These are phyloP conservation scores for Syzygium jambos DNA, from an alignment of 345 rosid genomes.

Conservation along the genomic window DNA sequence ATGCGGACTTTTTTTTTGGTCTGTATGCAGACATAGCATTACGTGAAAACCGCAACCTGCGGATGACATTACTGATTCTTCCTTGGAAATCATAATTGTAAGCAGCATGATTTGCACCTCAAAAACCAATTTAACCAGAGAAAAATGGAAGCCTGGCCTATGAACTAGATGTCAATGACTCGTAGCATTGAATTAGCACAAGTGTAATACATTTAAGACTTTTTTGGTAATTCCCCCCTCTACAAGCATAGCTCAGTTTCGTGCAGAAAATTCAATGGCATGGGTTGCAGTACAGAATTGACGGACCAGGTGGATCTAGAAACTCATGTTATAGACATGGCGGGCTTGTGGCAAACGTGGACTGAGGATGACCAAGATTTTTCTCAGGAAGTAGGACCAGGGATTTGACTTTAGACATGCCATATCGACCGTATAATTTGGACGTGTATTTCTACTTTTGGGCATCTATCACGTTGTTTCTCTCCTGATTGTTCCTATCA, in stretches of 20 bases:
- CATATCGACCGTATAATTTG: not conserved
- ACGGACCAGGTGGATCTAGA: not conserved
- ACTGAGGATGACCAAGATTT: not conserved
- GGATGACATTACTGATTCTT: not conserved
- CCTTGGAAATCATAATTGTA: not conserved
- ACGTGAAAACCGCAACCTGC: not conserved
- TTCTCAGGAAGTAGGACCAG: not conserved
- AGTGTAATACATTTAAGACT: too few species aligned
- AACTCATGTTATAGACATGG: not conserved
- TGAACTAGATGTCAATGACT: not conserved
- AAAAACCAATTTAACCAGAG: too few species aligned
- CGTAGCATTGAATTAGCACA: not conserved
- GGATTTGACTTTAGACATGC: not conserved
- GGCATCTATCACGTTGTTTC: too few species aligned
- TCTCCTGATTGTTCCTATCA: too few species aligned
- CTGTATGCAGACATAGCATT: not conserved
- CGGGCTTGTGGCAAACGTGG: too few species aligned
- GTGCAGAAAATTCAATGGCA: not conserved
- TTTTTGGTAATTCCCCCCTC: not conserved
- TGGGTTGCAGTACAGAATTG: not conserved
- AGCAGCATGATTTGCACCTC: not conserved
- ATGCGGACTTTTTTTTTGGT: too few species aligned
- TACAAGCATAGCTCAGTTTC: not conserved
- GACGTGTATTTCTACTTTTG: not conserved
- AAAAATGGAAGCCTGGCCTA: too few species aligned